Base-by-base conservation (phyloP, 306 rosid species). In the Dryas drummondii region DNA sequence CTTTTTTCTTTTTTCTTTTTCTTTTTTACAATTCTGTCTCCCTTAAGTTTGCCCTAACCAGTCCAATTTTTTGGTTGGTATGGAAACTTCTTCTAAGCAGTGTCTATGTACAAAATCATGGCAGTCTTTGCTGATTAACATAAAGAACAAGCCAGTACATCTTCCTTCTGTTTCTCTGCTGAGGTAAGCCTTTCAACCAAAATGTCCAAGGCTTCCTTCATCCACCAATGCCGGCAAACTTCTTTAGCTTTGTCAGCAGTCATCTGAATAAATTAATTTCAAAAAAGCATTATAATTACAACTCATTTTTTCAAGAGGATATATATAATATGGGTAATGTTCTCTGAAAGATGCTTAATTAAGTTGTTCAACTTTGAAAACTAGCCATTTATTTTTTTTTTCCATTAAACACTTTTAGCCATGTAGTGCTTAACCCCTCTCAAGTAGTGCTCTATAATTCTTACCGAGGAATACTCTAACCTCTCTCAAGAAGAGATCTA, bases 171-270 rank as follows among this genome's bases (percentile, higher is more conserved):
- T 22, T 81, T 76, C 12, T 74, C 59, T 10, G 76, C 68, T 56
- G 86, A 77, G n/a, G 58, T 49, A 37, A 87, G 82, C 76, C 98
- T 65, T 72, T 90, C 81, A 40, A 94, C 93, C 82, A 94, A 88
- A 76, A 82, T 83, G 78, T 94, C 97, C 47, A 94, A 84, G 47
- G 99, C 99, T 80, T 94, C 98, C 78, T 94, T 90, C 99, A 94
- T 94, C 99, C 99, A 94, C 97, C 93, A 87, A 73, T 94, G 99
- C 68, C 87, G 91, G 65, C 99, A 94, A 47, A 82, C 97, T 80
- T 90, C 97, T 86, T 87, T 86, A 1, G 99, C 99, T 82, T 87
- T 84, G 2, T 67, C 76, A 12, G 84, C 92, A 57, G 66, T 85
- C 99, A 94, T 87, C 98, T 94, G 71, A 9, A 76, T 47, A 19